phyloP scores from a whole-genome alignment of 2,329 filamentous ascomycete species.

The Aureobasidium subglaciale region DNA sequence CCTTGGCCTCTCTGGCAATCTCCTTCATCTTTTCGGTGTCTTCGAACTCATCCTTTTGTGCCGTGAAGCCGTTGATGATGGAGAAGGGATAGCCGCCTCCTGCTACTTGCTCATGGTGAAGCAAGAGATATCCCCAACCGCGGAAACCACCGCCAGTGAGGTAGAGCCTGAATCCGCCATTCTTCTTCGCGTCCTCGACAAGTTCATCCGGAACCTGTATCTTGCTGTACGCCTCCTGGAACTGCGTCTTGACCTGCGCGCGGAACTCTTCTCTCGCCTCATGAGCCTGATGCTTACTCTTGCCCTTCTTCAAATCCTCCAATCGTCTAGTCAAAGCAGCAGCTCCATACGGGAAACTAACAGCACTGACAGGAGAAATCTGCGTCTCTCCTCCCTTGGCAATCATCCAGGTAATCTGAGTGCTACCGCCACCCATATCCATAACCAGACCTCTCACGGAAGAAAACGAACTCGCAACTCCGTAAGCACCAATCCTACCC shows the following conservation, averaged over 20 bases:
- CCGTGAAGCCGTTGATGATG: conserved; percentile 72
- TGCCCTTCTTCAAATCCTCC: conserved; percentile 25
- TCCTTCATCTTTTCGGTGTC: conserved; percentile 43
- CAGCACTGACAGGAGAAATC: conserved; percentile 45
- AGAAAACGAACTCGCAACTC: conserved; percentile 64
- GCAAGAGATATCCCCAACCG: conserved; percentile 83
- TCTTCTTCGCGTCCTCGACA: conserved; percentile 28
- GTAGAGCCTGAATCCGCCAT: conserved; percentile 61
- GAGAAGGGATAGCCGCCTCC: conserved; percentile 75
- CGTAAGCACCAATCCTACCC: conserved; percentile 70
- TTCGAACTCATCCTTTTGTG: conserved; percentile 54
- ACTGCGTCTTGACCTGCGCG: conserved; percentile 31
- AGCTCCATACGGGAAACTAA: conserved; percentile 61
- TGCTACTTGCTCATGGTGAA: conserved; percentile 63
- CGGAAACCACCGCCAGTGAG: conserved; percentile 86
- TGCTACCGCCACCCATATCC: conserved; percentile 68
- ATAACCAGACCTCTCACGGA: conserved; percentile 66
- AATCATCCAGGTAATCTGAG: conserved; percentile 57
- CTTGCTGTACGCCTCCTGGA: conserved; percentile 29
- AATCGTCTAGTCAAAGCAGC: conserved; percentile 53
- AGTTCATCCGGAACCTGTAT: conserved; percentile 22
- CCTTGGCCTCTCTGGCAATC: conserved; percentile 28
- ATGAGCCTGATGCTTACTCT: conserved; percentile 25
- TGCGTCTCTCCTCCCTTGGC: conserved; percentile 41
- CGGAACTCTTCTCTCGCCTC: conserved; percentile 30